Evolutionary conservation across 139 green algal genomes (phyloP), one percentile per base, ranked within the genome.

Genomic region (Edaphochlamys debaryana): DNA sequence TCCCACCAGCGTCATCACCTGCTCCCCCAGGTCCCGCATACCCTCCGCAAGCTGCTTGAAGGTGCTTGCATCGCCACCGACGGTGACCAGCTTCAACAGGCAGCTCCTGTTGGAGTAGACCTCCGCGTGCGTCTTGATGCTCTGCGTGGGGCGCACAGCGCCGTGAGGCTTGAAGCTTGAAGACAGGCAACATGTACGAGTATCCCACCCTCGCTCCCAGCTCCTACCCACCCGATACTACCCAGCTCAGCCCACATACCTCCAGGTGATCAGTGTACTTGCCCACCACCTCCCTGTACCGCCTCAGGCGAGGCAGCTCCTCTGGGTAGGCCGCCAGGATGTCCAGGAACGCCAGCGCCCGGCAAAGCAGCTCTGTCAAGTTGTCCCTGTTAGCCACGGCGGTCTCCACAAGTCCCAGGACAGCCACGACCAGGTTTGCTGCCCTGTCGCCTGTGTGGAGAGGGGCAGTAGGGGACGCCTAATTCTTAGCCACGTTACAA

Each of bases 221-320:
- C n/a, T n/a, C n/a, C n/a, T n/a, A n/a, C n/a, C n/a, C n/a, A n/a
- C n/a, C n/a, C n/a, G n/a, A n/a, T n/a, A n/a, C n/a, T n/a, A n/a
- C n/a, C n/a, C n/a, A n/a, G n/a, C n/a, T n/a, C n/a, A n/a, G n/a
- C n/a, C n/a, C n/a, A n/a, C n/a, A n/a, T n/a, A 79, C 70, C 70
- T 79, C 27, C 11, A 79, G 70, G 30, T 67, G 48, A 11, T 67
- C 70, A 32, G 36, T 64, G 50, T 45, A 79, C 32, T 79, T 50
- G 48, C 67, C 70, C 70, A 79, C 70, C 50, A 79, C 70, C 32
- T 30, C 32, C 50, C 67, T 79, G 70, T 79, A 79, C 30, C 15
- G 3, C 32, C 27, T 4, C 20, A 40, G 13, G 50, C n/a, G 48
- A 8, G 36, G 1, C 30, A 79, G 70, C 70, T 67, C 32, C 5